These are phyloP conservation scores for Eucalyptus tenuipes DNA, from an alignment of 345 rosid genomes.

Conservation along the genomic window DNA sequence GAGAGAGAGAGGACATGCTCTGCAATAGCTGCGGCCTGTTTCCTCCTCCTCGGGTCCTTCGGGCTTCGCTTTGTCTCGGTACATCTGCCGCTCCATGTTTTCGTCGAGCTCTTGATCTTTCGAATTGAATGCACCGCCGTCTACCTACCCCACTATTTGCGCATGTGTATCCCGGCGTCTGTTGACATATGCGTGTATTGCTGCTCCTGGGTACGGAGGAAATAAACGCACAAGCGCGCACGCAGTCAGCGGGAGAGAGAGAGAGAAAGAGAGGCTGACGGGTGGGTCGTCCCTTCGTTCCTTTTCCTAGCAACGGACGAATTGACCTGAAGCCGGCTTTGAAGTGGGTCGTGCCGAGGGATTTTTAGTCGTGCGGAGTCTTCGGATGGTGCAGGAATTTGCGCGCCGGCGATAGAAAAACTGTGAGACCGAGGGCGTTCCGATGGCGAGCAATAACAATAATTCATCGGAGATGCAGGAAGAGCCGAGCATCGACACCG, in stretches of 20 bases:
- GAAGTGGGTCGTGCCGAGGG: not conserved
- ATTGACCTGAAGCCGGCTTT: not conserved
- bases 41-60: conserved; percentile 5
- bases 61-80: conserved; percentile 7
- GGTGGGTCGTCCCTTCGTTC: not conserved
- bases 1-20: conserved; percentile 40
- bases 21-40: conserved; percentile 36
- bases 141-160: not conserved
- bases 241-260: not conserved
- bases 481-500: conserved; percentile 94
- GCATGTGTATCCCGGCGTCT: not conserved
- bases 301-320: not conserved
- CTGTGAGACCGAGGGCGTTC: not conserved
- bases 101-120: not conserved
- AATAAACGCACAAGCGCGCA: not conserved
- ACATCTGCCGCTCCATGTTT: not conserved
- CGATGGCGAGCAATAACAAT: conserved; percentile 14
- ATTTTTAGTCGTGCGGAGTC: not conserved
- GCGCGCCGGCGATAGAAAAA: not conserved
- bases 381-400: not conserved
- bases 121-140: not conserved
- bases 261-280: not conserved
- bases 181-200: not conserved
- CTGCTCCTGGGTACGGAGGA: not conserved
- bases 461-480: conserved; percentile 51